Evolutionary conservation across 2,329 filamentous ascomycete genomes (phyloP), one percentile per base, ranked within the genome.

Genomic region (Ceratocystis ficicola): DNA sequence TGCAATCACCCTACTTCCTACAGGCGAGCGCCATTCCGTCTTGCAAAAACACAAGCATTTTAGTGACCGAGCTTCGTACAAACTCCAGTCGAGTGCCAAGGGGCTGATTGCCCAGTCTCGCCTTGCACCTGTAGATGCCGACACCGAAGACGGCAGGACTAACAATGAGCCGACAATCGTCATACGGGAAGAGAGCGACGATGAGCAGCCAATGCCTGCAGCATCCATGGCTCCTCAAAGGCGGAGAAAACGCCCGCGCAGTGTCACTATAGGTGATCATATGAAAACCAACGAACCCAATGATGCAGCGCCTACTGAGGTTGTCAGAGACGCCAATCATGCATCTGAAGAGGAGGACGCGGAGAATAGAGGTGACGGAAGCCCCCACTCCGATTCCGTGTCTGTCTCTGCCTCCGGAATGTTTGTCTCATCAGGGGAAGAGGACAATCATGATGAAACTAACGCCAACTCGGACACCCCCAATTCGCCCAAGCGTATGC

Each of bases 1-100:
- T 15, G 89, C 91, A 46, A 88, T 99, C 69, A 97, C 96, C 76
- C 79, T 99, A 70, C 95, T 89, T 59, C 90, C 96, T 74, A 88
- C 88, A 6, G 86, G 84, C 63, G 92, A 88, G 2, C 85, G 91
- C 15, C 94, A 97, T 77, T 89, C 90, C 44, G 79, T 99, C 46
- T 81, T 97, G 67, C 88, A 86, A 66, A 95, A 94, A 74, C 86
- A 89, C 71, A 96, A 96, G 76, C 81, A 84, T 20, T 91, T 91
- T 15, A 64, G 63, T 17, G 71, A 73, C 70, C 68, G 66, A 64
- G 73, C 69, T 71, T 72, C 67, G 69, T 67, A 67, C 59, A 71
- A 70, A 55, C 70, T 69, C 66, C 72, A 73, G 72, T 74, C 65
- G 17, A 41, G 52, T 28, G 36, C 48, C 2, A 65, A 63, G 25